These are phyloP conservation scores for Calonectria fujianensis DNA, from an alignment of 2,329 filamentous ascomycete species.

Conservation along the genomic window DNA sequence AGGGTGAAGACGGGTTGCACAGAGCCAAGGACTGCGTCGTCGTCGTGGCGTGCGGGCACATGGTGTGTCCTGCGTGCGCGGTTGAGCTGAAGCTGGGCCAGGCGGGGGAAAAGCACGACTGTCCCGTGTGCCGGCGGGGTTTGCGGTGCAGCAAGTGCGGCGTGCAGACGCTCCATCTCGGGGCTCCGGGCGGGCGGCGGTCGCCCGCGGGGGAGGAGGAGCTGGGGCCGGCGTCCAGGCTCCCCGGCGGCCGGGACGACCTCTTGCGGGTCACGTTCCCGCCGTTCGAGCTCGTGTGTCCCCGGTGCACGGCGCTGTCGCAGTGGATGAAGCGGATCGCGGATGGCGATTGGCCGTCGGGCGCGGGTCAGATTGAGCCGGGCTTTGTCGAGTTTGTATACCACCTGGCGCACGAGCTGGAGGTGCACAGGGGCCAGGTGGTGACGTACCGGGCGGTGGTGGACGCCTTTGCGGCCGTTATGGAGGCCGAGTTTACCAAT, in stretches of 20 bases:
- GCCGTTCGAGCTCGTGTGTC: slow-evolving; percentile 27
- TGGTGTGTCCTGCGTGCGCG: slow-evolving; percentile 48
- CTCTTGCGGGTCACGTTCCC: slow-evolving; percentile 20
- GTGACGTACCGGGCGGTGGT: not conserved
- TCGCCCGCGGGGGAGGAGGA: not conserved
- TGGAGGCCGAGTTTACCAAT: slow-evolving; percentile 35
- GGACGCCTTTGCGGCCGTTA: slow-evolving; percentile 17
- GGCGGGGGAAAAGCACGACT: not conserved
- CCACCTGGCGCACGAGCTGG: slow-evolving; percentile 32
- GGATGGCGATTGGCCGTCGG: slow-evolving; percentile 36
- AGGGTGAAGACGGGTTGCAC: not conserved
- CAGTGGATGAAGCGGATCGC: slow-evolving; percentile 33
- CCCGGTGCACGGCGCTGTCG: slow-evolving; percentile 36
- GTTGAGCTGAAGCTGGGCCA: not conserved
- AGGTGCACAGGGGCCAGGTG: not conserved
- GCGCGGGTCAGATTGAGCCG: slow-evolving; percentile 30
- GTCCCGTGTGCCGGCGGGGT: slow-evolving; percentile 45
- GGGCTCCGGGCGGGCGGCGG: not conserved
- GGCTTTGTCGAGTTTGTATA: slow-evolving; percentile 47
- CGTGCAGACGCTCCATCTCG: not conserved
- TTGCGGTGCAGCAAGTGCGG: slow-evolving; percentile 36
- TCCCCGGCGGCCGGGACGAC: not conserved
- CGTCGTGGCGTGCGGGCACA: slow-evolving; percentile 50
- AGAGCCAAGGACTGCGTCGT: not conserved
- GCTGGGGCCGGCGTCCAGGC: not conserved